Base-by-base conservation (phyloP, 495 filamentous ascomycete species). In the Glonium stellatum region DNA sequence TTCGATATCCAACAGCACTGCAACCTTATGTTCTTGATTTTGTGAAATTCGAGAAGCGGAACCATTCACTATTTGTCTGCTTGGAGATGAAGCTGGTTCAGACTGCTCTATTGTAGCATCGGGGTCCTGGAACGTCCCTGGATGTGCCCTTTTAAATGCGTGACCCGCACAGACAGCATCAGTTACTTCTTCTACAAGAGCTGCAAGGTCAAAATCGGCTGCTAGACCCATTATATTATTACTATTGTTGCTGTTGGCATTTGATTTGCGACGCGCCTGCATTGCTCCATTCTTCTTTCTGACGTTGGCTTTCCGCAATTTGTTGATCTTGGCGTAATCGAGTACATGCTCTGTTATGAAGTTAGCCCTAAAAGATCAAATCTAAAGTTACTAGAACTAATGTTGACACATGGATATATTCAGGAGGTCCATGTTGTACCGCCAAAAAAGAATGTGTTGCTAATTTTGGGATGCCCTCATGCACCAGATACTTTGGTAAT, bases 241-340 rank as follows among this genome's bases (percentile, higher is more conserved):
- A 50, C n/a, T n/a, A n/a, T n/a, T n/a, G n/a, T n/a, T n/a, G n/a
- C n/a, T n/a, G n/a, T 50, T 62, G 27, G 51, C 51, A 15, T 41
- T 55, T 36, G 10, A 42, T 31, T 37, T 50, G 1, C 55, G 59
- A 18, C 62, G 34, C 4, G 55, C 42, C 15, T 62, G 63, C 22
- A 25, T 9, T 22, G n/a, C 54, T 59, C 48, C 56, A 27, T 41
- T n/a, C 18, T 57, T 60, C 59, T 65, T 64, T 23, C 47, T 44
- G 21, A 57, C 55, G 0, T 57, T 42, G n/a, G 55, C 50, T 23
- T 55, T 51, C 19, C 54, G 15, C n/a, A 62, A 46, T 19, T 59
- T 61, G 35, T 67, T 68, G 39, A 70, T 64, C 47, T 71, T 72
- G 1, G 65, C 58, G 47, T 69, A 69, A 35, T 71, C 66, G 0